Base-by-base conservation (phyloP, 2,329 filamentous ascomycete species). In the Cladosporium sp. region DNA sequence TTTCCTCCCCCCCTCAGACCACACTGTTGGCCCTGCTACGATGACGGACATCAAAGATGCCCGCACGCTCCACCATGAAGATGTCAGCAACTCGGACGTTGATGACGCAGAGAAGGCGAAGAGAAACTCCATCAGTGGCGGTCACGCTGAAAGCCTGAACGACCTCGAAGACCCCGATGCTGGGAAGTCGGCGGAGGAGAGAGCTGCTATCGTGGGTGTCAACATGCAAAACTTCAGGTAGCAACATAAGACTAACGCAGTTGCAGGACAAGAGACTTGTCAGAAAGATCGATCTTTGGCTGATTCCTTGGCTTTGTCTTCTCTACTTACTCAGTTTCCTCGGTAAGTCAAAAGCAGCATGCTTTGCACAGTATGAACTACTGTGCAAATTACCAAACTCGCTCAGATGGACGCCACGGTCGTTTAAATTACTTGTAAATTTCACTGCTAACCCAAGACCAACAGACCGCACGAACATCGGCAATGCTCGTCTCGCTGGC, bases 301-400 rank as follows among this genome's bases (percentile, higher is more conserved):
- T 87, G 1, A 85, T 87, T 42, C 85, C 84, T 36, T 87, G 83
- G 78, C 81, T 90, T 12, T 87, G 84, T 58, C 76, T 90, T 48
- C 78, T 91, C 34, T 91, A 91, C 66, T 78, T 92, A 1, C 79
- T 90, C 53, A 87, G 86, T 60, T 91, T 91, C 70, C 79, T 91
- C 22, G 42, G 85, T 88, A 67, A 80, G 67, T 50, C 19, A 17
- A 10, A 1, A 10, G 8, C 4, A 32, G 12, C 8, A 4, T 32
- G 9, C 12, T 9, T 32, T 9, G 8, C n/a, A n/a, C n/a, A n/a
- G n/a, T n/a, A n/a, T n/a, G n/a, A n/a, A n/a, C n/a, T n/a, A n/a
- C n/a, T n/a, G n/a, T n/a, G n/a, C n/a, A n/a, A n/a, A n/a, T n/a
- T n/a, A n/a, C n/a, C n/a, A n/a, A n/a, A n/a, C n/a, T n/a, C 3